These are phyloP conservation scores for Thermomyces lanuginosus DNA, from an alignment of 2,329 filamentous ascomycete genomes.

Conservation along the genomic window DNA sequence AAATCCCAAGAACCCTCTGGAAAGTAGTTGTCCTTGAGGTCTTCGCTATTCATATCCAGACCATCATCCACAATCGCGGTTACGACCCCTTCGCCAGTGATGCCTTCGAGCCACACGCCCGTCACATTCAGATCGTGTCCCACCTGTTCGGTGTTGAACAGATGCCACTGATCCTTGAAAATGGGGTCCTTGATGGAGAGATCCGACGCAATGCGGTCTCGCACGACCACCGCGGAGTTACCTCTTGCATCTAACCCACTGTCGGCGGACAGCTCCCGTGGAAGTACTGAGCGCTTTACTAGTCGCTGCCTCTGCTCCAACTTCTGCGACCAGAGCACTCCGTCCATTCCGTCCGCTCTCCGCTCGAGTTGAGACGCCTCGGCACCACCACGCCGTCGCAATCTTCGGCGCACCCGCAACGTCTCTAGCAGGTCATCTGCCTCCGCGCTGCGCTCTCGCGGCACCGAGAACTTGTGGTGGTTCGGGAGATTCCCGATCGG, in stretches of 20 bases:
- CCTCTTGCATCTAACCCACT: slow-evolving; percentile 7
- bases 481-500: slow-evolving; percentile 58
- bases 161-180: slow-evolving; percentile 88
- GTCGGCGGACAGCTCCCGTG: slow-evolving; percentile 12
- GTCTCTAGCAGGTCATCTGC: slow-evolving; percentile 37
- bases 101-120: slow-evolving; percentile 73
- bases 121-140: slow-evolving; percentile 97
- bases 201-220: slow-evolving; percentile 43
- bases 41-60: slow-evolving; percentile 85
- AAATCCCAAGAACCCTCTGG: slow-evolving; percentile 88
- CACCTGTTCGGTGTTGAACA: slow-evolving; percentile 63
- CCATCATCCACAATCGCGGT: slow-evolving; percentile 95
- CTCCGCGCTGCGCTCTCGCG: slow-evolving; percentile 39
- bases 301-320: slow-evolving; percentile 47
- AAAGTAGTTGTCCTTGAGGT: slow-evolving; percentile 87
- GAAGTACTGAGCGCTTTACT: slow-evolving; percentile 39
- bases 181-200: slow-evolving; percentile 79
- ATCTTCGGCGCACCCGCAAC: slow-evolving; percentile 43
- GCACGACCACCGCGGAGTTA: slow-evolving; percentile 36
- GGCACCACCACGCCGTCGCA: slow-evolving; percentile 32
- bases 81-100: slow-evolving; percentile 76
- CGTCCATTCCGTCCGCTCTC: slow-evolving; percentile 45
- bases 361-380: slow-evolving; percentile 7
- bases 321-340: slow-evolving; percentile 65
- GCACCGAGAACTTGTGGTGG: slow-evolving; percentile 74